Percentiles rank a stretch among this genome's conserved stretches.
These are phyloP conservation scores for Chamaenerion angustifolium DNA, from an alignment of 345 rosid species.

Conservation along the genomic window DNA sequence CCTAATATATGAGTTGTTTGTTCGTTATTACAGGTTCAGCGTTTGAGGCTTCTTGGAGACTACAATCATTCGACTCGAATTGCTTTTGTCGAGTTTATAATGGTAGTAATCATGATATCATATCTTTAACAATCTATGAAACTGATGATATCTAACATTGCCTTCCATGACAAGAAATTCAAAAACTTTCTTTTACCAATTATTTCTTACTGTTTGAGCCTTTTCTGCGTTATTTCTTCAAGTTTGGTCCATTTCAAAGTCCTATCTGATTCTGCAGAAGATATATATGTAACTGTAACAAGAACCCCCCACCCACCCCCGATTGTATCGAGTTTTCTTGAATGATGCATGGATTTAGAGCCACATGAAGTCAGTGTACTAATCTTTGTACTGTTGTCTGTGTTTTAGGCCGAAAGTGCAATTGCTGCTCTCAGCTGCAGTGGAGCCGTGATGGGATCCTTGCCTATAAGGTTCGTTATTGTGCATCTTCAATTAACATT, in stretches of 20 bases:
- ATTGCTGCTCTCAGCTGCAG: conserved; percentile 86
- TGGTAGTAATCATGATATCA: conserved; percentile 26
- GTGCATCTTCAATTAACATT: background rate
- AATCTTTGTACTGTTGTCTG: conserved; percentile 7
- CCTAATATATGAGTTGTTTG: background rate
- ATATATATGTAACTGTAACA: too few species aligned
- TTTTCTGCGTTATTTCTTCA: too few species aligned
- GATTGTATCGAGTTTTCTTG: too few species aligned
- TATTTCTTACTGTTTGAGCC: too few species aligned
- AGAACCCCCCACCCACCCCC: too few species aligned
- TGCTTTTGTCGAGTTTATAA: conserved; percentile 77
- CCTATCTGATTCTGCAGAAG: background rate
- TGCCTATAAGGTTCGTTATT: conserved; percentile 59
- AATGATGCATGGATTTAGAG: too few species aligned
- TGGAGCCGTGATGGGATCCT: conserved; percentile 60
- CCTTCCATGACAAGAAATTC: too few species aligned
- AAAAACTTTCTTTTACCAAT: too few species aligned
- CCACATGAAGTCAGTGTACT: too few species aligned
- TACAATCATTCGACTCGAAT: conserved; percentile 82
- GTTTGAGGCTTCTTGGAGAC: conserved; percentile 91
- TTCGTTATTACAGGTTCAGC: conserved; percentile 45
- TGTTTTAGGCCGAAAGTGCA: conserved; percentile 80
- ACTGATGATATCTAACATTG: too few species aligned
- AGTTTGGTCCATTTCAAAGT: background rate
- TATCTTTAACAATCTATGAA: background rate